Conservation (phyloP, 2,329 filamentous ascomycete species). For the Plectosphaerella sp. region DNA sequence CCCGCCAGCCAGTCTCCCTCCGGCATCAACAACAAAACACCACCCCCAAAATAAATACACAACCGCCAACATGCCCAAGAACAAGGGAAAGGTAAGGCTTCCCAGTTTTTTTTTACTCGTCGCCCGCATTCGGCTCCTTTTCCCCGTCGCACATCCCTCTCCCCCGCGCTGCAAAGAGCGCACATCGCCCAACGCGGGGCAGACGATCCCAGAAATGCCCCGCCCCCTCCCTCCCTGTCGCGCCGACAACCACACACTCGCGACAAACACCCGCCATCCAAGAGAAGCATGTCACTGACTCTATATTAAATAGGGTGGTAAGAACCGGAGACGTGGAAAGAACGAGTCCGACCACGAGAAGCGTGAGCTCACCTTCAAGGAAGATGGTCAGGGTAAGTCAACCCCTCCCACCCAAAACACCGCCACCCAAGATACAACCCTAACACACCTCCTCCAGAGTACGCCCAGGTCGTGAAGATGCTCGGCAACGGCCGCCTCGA, state of each 20-base stretch:
- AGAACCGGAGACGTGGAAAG: constrained; percentile 97
- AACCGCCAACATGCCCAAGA: constrained; percentile 79
- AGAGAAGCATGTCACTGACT: constrained; percentile 18
- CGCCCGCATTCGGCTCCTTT: background rate
- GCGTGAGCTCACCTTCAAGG: constrained; percentile 97
- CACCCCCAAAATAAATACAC: constrained; percentile 12
- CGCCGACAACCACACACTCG: background rate
- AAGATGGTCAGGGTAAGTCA: constrained; percentile 77
- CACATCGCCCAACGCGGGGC: background rate
- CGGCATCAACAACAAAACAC: background rate
- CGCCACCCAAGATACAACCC: background rate
- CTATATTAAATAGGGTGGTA: constrained; percentile 69
- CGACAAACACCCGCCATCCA: background rate
- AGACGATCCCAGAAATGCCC: constrained; percentile 11
- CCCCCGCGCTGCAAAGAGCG: background rate
- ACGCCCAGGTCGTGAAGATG: constrained; percentile 95
- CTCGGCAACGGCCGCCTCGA: constrained; percentile 91
- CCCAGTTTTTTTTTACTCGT: constrained; percentile 2
- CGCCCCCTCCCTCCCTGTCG: constrained; percentile 8
- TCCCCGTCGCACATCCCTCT: constrained; percentile 6
- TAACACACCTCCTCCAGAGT: constrained; percentile 47
- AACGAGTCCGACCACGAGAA: constrained; percentile 99
- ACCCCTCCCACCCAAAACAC: constrained; percentile 2
- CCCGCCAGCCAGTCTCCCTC: too few relatives aligned
- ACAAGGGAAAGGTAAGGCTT: constrained; percentile 89